These are phyloP conservation scores for Botrytis paeoniae DNA, from an alignment of 2,329 filamentous ascomycete genomes.

Conservation along the genomic window DNA sequence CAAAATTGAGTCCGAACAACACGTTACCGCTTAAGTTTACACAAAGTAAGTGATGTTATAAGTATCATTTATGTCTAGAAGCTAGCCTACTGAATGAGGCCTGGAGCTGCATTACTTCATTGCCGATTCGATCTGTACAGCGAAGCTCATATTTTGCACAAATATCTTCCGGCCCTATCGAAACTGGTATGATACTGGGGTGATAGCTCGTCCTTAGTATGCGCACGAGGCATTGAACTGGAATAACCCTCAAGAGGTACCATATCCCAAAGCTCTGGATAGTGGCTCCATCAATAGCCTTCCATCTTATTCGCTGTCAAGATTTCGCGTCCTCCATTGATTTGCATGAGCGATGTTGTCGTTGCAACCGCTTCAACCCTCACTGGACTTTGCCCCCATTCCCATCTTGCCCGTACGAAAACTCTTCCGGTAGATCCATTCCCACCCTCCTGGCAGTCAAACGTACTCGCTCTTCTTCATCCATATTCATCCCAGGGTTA, in stretches of 20 bases:
- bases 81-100: background rate
- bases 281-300: background rate
- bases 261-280: background rate
- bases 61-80: background rate
- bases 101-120: background rate
- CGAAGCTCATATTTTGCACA: background rate
- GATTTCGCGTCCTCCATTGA: background rate
- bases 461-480: slow-evolving; percentile 77
- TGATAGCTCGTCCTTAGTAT: background rate
- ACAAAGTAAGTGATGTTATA: background rate
- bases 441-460: slow-evolving; percentile 84
- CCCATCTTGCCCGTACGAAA: slow-evolving; percentile 18
- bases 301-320: background rate
- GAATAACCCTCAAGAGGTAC: background rate
- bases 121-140: background rate
- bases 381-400: slow-evolving; percentile 16
- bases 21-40: background rate
- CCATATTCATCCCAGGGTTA: slow-evolving; percentile 88
- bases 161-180: background rate
- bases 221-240: background rate
- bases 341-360: background rate
- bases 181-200: background rate
- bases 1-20: background rate
- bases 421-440: slow-evolving; percentile 78
- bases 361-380: background rate